These are phyloP conservation scores for Coniochaeta hoffmannii DNA, from an alignment of 2,329 filamentous ascomycete species.

Conservation along the genomic window DNA sequence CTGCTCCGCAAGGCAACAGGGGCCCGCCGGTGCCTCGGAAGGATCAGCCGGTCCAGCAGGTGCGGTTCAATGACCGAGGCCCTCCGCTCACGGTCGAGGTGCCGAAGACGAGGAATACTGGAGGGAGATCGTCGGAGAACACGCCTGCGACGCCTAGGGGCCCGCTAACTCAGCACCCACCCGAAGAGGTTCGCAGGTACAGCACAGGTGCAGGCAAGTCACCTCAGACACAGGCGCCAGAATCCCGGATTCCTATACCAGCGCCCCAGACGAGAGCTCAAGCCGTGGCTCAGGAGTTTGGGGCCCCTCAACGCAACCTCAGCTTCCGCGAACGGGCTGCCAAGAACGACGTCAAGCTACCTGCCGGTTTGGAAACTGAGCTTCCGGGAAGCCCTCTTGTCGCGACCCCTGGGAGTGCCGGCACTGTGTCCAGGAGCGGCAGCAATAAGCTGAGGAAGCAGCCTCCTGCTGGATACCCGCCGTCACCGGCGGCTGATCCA, in stretches of 20 bases:
- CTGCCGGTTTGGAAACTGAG: slow-evolving; percentile 18
- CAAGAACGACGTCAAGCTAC: slow-evolving; percentile 31
- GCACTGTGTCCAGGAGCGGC: slow-evolving; percentile 36
- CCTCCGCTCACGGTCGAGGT: slow-evolving; percentile 11
- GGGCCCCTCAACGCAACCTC: slow-evolving; percentile 42
- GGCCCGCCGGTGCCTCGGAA: not conserved
- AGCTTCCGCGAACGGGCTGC: slow-evolving; percentile 54
- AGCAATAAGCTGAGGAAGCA: slow-evolving; percentile 55
- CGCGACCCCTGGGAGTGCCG: slow-evolving; percentile 23
- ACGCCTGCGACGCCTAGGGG: slow-evolving; percentile 17
- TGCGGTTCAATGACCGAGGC: slow-evolving; percentile 22
- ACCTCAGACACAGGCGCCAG: slow-evolving; percentile 15
- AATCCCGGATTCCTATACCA: slow-evolving; percentile 18
- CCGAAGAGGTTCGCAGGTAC: slow-evolving; percentile 21
- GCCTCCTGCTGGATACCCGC: slow-evolving; percentile 27
- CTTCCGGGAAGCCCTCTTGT: slow-evolving; percentile 18
- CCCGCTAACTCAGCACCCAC: slow-evolving; percentile 22
- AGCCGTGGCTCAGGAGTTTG: slow-evolving; percentile 15
- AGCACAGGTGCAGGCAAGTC: slow-evolving; percentile 19
- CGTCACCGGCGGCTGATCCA: slow-evolving; percentile 24
- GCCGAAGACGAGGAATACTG: slow-evolving; percentile 11
- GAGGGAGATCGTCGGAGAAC: slow-evolving; percentile 13
- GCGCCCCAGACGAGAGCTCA: slow-evolving; percentile 11
- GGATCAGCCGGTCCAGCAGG: slow-evolving; percentile 17
- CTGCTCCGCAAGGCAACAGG: slow-evolving; percentile 10